Conservation (phyloP, 1,284 basidiomycete species). For the Trichosporon coremiiforme region DNA sequence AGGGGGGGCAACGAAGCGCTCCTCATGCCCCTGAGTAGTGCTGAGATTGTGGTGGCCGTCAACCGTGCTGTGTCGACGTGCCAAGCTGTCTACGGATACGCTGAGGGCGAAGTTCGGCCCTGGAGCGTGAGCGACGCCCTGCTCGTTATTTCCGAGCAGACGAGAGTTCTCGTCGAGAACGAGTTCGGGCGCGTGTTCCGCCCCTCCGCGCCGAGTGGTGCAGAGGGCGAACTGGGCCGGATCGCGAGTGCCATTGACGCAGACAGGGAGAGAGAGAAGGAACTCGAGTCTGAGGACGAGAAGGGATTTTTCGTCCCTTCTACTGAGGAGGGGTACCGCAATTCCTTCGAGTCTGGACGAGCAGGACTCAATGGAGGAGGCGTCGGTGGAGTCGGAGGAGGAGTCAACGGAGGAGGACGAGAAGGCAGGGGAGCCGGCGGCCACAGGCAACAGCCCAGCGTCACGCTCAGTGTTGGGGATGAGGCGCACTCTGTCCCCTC, state of each 20-base stretch:
- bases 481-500: background rate
- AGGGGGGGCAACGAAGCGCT: background rate
- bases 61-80: background rate
- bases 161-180: conserved; percentile 43
- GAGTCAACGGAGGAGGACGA: background rate
- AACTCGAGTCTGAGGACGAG: background rate
- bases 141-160: conserved; percentile 44
- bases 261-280: conserved; percentile 12
- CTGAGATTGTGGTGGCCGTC: background rate
- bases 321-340: too few species aligned
- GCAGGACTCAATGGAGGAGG: background rate
- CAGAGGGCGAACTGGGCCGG: background rate
- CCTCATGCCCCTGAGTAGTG: background rate
- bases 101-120: conserved; percentile 35
- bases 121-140: conserved; percentile 47
- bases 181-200: conserved; percentile 46
- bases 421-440: too few species aligned
- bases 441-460: background rate
- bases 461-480: conserved; percentile 4
- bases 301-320: background rate
- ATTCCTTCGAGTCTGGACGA: too few species aligned
- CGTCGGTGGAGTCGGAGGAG: background rate
- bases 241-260: conserved; percentile 16
- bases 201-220: conserved; percentile 21
- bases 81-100: conserved; percentile 26